Percentiles rank a stretch among this genome's conserved stretches.
Conservation (phyloP, 257 asterid genomes). For the Solanum dulcamara region DNA sequence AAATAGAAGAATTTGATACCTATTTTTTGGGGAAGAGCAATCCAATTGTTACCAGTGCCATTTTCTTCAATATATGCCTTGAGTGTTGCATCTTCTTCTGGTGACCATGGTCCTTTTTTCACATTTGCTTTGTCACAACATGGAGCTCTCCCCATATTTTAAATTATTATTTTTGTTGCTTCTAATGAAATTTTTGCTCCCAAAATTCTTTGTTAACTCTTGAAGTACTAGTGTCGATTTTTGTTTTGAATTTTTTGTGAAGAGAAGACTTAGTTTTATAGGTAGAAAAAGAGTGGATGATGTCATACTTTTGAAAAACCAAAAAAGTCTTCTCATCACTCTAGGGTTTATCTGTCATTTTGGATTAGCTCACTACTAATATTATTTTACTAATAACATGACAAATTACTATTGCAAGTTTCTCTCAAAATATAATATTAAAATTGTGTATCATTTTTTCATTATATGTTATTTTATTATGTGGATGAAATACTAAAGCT, state of each 20-base stretch:
- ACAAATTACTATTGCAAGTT: constrained; percentile 28
- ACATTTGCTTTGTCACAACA: constrained; percentile 93
- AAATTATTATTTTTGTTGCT: neutral
- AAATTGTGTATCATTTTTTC: constrained; percentile 23
- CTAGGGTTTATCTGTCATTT: constrained; percentile 54
- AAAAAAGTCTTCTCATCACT: constrained; percentile 31
- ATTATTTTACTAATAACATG: constrained; percentile 8
- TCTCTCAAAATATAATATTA: constrained; percentile 12
- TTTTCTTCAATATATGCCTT: constrained; percentile 66
- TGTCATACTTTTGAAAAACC: constrained; percentile 43
- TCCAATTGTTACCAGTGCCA: constrained; percentile 92
- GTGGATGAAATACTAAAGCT: constrained; percentile 20
- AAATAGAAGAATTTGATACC: constrained; percentile 25
- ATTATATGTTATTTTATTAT: constrained; percentile 21
- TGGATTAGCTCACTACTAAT: constrained; percentile 49
- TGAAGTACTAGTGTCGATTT: constrained; percentile 5
- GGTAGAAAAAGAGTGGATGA: constrained; percentile 37
- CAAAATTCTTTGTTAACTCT: neutral
- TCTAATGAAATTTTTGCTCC: neutral
- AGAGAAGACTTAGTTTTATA: constrained; percentile 70
- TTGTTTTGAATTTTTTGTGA: constrained; percentile 21
- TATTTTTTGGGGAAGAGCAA: constrained; percentile 97
- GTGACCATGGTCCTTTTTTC: constrained; percentile 95
- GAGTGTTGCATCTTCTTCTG: constrained; percentile 89
- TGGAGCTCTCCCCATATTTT: constrained; percentile 91